Evolutionary conservation across 2,329 filamentous ascomycete genomes (phyloP).

Genomic region (Diaporthe caulivora): DNA sequence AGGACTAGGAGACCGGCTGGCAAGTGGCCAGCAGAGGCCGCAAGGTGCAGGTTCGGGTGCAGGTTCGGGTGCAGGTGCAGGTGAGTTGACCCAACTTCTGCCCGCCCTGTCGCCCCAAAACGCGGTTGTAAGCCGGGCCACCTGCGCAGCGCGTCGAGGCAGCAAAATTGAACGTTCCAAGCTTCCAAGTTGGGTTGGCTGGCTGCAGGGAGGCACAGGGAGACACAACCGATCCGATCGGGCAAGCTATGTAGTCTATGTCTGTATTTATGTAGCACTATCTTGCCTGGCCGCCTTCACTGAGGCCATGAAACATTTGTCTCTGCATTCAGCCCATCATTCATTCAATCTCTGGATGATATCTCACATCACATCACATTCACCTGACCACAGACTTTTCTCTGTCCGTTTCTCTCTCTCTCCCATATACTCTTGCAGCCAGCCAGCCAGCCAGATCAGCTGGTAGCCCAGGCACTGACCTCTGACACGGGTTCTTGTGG

Average conservation of each 20-base stretch:
- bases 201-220: background rate
- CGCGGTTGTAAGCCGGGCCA: constrained; percentile 32
- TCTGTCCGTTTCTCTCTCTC: background rate
- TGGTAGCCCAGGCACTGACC: background rate
- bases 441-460: background rate
- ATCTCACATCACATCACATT: background rate
- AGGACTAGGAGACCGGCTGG: too few relatives aligned
- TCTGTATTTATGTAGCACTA: too few relatives aligned
- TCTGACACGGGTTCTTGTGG: constrained; percentile 30
- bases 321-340: background rate
- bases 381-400: background rate
- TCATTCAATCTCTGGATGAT: constrained; percentile 1
- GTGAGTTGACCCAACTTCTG: constrained; percentile 10
- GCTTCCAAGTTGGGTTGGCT: background rate
- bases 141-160: constrained; percentile 9
- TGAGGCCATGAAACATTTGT: constrained; percentile 19
- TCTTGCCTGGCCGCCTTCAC: constrained; percentile 15
- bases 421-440: background rate
- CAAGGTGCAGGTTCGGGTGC: too few relatives aligned
- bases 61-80: background rate
- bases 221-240: constrained; percentile 32
- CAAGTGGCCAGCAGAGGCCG: too few relatives aligned
- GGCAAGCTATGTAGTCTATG: too few relatives aligned
- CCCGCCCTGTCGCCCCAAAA: constrained; percentile 37
- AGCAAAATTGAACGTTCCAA: constrained; percentile 18